A percentile compares a stretch with the other conserved stretches of the same genome.
Conservation (phyloP, 768 basidiomycete genomes). For the Tulasnella sp. region DNA sequence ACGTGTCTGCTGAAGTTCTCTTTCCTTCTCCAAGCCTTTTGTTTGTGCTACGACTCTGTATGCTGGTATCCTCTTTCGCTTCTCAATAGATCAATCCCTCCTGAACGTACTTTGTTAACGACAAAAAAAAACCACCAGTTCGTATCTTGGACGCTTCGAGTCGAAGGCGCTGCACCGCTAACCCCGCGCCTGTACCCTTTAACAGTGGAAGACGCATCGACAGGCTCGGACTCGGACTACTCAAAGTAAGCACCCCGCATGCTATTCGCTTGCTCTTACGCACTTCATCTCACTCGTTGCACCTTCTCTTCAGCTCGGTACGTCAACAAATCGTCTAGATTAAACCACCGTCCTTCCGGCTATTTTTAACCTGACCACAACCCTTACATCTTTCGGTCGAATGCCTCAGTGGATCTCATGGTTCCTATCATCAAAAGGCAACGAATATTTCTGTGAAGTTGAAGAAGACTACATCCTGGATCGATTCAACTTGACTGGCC, state of each 20-base stretch:
- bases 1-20: slow-evolving; percentile 5
- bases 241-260: slow-evolving; percentile 63
- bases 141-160: not conserved
- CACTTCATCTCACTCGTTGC: not conserved
- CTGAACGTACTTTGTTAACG: not conserved
- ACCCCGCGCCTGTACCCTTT: slow-evolving; percentile 10
- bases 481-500: slow-evolving; percentile 94
- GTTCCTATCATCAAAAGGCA: slow-evolving; percentile 95
- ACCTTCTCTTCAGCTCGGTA: slow-evolving; percentile 6
- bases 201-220: slow-evolving; percentile 41
- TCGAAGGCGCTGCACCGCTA: slow-evolving; percentile 7
- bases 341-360: not conserved
- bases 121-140: not conserved
- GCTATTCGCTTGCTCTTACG: no score
- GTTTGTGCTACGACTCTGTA: not conserved
- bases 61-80: not conserved
- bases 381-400: slow-evolving; percentile 29
- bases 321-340: slow-evolving; percentile 8
- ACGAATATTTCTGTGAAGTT: slow-evolving; percentile 99
- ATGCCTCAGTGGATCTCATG: slow-evolving; percentile 85
- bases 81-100: not conserved
- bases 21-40: slow-evolving; percentile 1
- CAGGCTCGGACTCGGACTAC: slow-evolving; percentile 93
- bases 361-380: slow-evolving; percentile 34
- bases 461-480: slow-evolving; percentile 99